Percentiles rank a stretch among this genome's conserved stretches.
These are phyloP conservation scores for Typha latifolia DNA, from an alignment of 176 grass and related monocot genomes.

Conservation along the genomic window DNA sequence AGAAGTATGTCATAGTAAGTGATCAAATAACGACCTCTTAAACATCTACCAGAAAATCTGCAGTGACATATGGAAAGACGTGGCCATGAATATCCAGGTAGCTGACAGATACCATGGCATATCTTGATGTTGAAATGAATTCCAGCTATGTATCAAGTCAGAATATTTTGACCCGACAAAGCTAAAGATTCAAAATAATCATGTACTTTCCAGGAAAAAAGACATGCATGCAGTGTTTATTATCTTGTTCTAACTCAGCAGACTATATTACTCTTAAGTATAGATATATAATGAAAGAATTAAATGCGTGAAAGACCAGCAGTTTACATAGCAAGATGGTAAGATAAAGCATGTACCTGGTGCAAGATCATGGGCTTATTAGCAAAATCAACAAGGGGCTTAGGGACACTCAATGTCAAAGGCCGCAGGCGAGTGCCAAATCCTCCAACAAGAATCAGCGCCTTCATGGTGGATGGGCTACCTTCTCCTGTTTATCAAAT, in stretches of 20 bases:
- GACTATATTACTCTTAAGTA: no score
- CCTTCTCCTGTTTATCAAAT: conserved; percentile 10
- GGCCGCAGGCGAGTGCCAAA: conserved; percentile 83
- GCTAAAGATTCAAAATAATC: background rate
- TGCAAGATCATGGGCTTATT: conserved; percentile 96
- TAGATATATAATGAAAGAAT: no score
- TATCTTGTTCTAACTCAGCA: no score
- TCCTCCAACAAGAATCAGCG: conserved; percentile 87
- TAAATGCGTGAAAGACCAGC: no score
- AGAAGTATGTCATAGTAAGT: conserved; percentile 2
- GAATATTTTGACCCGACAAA: background rate
- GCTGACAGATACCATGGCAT: no score
- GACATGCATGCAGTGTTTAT: background rate
- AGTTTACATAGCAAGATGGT: background rate
- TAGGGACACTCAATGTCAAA: conserved; percentile 82
- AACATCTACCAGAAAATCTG: background rate
- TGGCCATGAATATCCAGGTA: no score
- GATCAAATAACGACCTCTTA: conserved; percentile 8
- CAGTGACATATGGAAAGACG: background rate
- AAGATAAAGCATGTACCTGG: conserved; percentile 35
- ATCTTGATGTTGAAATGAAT: no score
- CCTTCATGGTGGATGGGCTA: conserved; percentile 53
- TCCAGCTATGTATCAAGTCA: background rate
- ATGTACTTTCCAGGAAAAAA: no score
- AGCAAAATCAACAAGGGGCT: conserved; percentile 93